Evolutionary conservation across 805 yeast genomes (phyloP).

Genomic region (Schizosaccharomyces octosporus): DNA sequence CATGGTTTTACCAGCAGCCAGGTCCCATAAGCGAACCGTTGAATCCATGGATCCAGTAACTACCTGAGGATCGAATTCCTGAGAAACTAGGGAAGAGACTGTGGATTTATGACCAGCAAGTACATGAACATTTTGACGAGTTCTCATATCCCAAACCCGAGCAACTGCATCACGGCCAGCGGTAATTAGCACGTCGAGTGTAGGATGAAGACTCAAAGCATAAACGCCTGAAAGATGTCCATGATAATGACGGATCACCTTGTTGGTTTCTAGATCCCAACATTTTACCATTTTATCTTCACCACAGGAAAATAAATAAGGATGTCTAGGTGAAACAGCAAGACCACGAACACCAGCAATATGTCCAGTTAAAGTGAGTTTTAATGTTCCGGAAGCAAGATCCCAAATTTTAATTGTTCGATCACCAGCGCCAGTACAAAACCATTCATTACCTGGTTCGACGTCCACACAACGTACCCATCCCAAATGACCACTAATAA

Average conservation of each 20-base stretch:
- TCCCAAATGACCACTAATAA: slow-evolving; percentile 74
- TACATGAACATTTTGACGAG: slow-evolving; percentile 48
- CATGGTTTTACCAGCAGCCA: slow-evolving; percentile 49
- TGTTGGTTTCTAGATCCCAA: slow-evolving; percentile 84
- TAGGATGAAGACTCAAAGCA: slow-evolving; percentile 66
- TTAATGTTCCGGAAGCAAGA: slow-evolving; percentile 40
- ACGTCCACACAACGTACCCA: slow-evolving; percentile 68
- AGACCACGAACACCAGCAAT: slow-evolving; percentile 67
- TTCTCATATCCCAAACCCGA: slow-evolving; percentile 81
- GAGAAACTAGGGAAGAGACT: slow-evolving; percentile 41
- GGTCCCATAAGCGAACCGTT: slow-evolving; percentile 75
- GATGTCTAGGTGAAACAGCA: slow-evolving; percentile 47
- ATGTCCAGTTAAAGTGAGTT: slow-evolving; percentile 70
- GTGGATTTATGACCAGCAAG: slow-evolving; percentile 63
- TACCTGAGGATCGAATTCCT: slow-evolving; percentile 62
- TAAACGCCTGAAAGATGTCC: slow-evolving; percentile 86
- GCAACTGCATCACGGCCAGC: slow-evolving; percentile 78
- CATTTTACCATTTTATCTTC: slow-evolving; percentile 84
- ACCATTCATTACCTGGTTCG: slow-evolving; percentile 78
- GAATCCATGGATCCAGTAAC: slow-evolving; percentile 64
- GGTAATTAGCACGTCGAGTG: slow-evolving; percentile 54
- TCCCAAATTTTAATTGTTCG: slow-evolving; percentile 83
- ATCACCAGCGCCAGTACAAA: slow-evolving; percentile 78
- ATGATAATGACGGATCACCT: slow-evolving; percentile 62
- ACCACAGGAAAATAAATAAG: slow-evolving; percentile 74